Percentiles rank a stretch among this genome's conserved stretches.
phyloP scores from a whole-genome alignment of 1,139 yeast species.

The Blastobotrys capitulatus region DNA sequence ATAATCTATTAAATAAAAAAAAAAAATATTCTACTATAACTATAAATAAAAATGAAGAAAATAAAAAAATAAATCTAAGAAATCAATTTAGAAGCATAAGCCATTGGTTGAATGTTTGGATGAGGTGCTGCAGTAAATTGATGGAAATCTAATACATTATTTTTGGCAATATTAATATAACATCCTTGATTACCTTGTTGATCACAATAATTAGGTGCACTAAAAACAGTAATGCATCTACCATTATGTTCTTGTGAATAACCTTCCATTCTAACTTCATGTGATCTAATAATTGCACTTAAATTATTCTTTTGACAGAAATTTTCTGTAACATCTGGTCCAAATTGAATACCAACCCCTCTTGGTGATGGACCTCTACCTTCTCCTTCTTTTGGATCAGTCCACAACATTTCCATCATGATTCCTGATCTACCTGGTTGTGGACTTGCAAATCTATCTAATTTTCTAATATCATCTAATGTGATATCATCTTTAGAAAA shows the following conservation, averaged over 20 bases:
- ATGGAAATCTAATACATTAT: slow-evolving; percentile 49
- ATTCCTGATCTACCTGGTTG: slow-evolving; percentile 91
- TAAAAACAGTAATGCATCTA: slow-evolving; percentile 80
- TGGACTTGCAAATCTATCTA: slow-evolving; percentile 58
- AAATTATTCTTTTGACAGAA: slow-evolving; percentile 70
- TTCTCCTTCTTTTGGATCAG: slow-evolving; percentile 77
- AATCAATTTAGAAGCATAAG: slow-evolving; percentile 50
- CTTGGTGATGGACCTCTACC: slow-evolving; percentile 90
- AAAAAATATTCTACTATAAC: background rate
- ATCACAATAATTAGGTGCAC: slow-evolving; percentile 98
- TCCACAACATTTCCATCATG: slow-evolving; percentile 96
- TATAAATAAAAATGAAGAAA: background rate
- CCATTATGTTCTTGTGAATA: slow-evolving; percentile 85
- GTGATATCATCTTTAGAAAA: slow-evolving; percentile 73
- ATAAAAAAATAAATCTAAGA: background rate
- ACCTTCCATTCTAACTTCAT: slow-evolving; percentile 91
- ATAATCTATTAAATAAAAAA: background rate
- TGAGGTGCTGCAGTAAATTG: slow-evolving; percentile 80
- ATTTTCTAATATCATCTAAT: slow-evolving; percentile 64
- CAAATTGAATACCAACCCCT: slow-evolving; percentile 94
- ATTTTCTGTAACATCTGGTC: slow-evolving; percentile 84
- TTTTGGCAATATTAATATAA: slow-evolving; percentile 61
- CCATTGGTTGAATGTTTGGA: slow-evolving; percentile 94
- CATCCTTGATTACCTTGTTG: slow-evolving; percentile 89
- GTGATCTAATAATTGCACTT: slow-evolving; percentile 83